Base-by-base conservation (phyloP, 176 grass and related monocot genomes). In the Metroxylon sagu region DNA sequence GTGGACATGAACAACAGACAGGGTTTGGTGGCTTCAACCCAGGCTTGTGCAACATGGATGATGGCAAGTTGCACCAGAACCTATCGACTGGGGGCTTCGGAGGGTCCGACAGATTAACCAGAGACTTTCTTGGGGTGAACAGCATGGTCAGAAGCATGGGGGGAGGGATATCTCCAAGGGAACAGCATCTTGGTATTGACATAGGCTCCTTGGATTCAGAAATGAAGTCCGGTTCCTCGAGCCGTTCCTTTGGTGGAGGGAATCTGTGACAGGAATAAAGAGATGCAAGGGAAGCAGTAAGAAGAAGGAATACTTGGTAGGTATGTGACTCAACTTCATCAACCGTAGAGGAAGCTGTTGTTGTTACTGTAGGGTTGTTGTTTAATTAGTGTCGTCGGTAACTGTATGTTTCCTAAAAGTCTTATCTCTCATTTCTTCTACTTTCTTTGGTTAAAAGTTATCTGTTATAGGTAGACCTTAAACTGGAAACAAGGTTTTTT, bases 101-200 rank as follows among this genome's bases (percentile, higher is more conserved):
- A 43, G 35, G 35, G 8, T 43, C 35, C 2, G 52, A 55, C 17
- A 56, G 49, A 18, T 56, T 55, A 25, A 68, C 65, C 4, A 55
- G 65, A 21, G 65, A 68, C 29, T 68, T 68, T 16, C 65, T 68
- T 39, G 65, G 65, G 6, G 65, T 68, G 14, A 52, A 52, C 51
- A 43, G 29, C 53, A 56, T 54, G 65, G 53, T 68, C 51, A 68
- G 65, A 52, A 55, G 52, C 18, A 56, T 56, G 52, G 51, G 65
- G 29, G 65, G 65, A 30, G 64, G 25, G 5, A 4, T 21, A 26
- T 3, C 64, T n/a, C 49, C 26, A 10, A 67, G 64, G 15, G 51
- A 60, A 60, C 65, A 56, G 28, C 65, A 68, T 68, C 65, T 54
- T 3, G 65, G 52, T 27, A 54, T 68, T 14, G 52, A 35, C 51